Evolutionary conservation across 2,329 filamentous ascomycete species (phyloP).

Genomic region (Diaporthe eres): DNA sequence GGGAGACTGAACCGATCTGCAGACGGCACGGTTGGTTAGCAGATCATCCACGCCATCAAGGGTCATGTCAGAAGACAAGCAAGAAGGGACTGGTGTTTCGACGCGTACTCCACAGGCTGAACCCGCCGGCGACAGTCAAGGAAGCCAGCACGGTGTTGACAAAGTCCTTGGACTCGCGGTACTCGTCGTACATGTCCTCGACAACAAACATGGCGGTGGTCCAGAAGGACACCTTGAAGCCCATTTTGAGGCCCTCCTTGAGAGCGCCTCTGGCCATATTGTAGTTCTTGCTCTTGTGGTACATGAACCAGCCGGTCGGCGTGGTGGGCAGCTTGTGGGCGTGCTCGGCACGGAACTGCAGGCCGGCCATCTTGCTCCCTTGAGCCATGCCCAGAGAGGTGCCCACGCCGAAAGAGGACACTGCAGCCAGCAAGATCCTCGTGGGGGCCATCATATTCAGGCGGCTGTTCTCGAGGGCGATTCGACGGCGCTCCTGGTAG

Average conservation of each 20-base stretch:
- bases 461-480: slow-evolving; percentile 36
- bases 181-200: slow-evolving; percentile 87
- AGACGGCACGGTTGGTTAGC: slow-evolving; percentile 30
- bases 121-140: slow-evolving; percentile 85
- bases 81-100: neutral
- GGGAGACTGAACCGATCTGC: slow-evolving; percentile 84
- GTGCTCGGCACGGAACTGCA: slow-evolving; percentile 95
- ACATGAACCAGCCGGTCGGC: slow-evolving; percentile 94
- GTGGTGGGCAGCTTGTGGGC: slow-evolving; percentile 91
- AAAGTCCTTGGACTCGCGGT: slow-evolving; percentile 79
- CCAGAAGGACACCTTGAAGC: slow-evolving; percentile 78
- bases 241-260: slow-evolving; percentile 84
- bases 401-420: slow-evolving; percentile 77
- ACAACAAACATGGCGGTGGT: slow-evolving; percentile 82
- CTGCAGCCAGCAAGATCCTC: slow-evolving; percentile 72
- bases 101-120: slow-evolving; percentile 85
- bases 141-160: slow-evolving; percentile 86
- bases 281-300: slow-evolving; percentile 99
- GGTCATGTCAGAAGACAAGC: neutral
- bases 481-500: slow-evolving; percentile 21
- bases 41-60: slow-evolving; percentile 21
- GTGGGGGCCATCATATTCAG: slow-evolving; percentile 38
- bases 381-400: slow-evolving; percentile 79
- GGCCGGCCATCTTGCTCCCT: slow-evolving; percentile 79
- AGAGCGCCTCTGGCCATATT: slow-evolving; percentile 83